These are phyloP conservation scores for Stromatinia cepivora DNA, from an alignment of 2,329 filamentous ascomycete genomes.

Conservation along the genomic window DNA sequence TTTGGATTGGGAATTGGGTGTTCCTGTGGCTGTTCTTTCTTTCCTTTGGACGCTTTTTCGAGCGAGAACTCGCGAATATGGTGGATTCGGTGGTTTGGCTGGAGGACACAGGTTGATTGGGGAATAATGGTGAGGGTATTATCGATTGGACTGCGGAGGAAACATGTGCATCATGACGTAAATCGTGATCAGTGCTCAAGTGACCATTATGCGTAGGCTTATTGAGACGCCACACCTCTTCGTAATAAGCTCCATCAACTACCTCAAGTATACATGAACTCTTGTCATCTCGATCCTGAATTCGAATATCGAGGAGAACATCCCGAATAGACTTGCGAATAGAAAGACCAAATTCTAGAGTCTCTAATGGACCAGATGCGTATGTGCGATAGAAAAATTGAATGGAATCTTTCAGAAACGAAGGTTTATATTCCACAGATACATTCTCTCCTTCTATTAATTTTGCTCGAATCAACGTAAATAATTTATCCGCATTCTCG, in stretches of 20 bases:
- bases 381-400: not conserved
- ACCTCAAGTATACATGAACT: not conserved
- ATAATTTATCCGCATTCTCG: not conserved
- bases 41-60: not conserved
- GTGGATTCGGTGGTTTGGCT: too few species aligned
- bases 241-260: not conserved
- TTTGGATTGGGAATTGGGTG: not conserved
- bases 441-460: not conserved
- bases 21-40: not conserved
- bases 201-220: not conserved
- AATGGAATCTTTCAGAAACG: not conserved
- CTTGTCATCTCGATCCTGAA: not conserved
- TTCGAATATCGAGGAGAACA: not conserved
- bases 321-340: not conserved
- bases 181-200: not conserved
- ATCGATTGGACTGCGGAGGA: not conserved
- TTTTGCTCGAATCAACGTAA: not conserved
- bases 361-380: not conserved
- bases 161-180: not conserved
- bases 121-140: not conserved
- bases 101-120: not conserved
- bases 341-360: not conserved
- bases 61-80: not conserved
- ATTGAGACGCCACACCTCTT: not conserved
- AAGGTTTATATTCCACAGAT: not conserved